Base-by-base conservation (phyloP, 192 early-diverging fungal genomes). In the Backusella macrospora region DNA sequence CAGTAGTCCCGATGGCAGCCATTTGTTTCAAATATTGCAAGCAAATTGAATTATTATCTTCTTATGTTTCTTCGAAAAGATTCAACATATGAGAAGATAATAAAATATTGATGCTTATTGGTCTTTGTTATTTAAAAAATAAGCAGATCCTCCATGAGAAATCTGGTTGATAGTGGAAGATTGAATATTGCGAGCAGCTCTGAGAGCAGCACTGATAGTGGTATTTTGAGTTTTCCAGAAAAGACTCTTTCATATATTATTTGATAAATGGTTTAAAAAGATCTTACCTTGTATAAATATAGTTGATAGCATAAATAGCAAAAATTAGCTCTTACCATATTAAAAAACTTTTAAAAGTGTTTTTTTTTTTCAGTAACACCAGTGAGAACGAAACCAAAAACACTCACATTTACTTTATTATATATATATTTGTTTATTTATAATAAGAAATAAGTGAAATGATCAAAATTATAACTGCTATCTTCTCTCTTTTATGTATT, bases 11-110 rank as follows among this genome's bases (percentile, higher is more conserved):
- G 72, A 97, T 94, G 55, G 88, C 84, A 18, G 92, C 90, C 91
- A 96, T 95, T 74, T 95, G 93, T 84, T 92, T 83, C 78, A 98
- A 85, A 88, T 98, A 98, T 86, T 93, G 88, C 77, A 90, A 83
- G 80, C 93, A 96, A 69, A 83, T 94, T 68, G 85, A 86, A 71
- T 96, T 96, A 90, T 98, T 98, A 80, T 96, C 92, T 76, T 94
- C 92, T 88, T 96, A 95, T 82, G 90, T 82, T 70, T 96, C 95
- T 76, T 96, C 96, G n/a, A 92, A 94, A 62, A 98, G 90, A 88
- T 98, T 95, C 68, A 98, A 89, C 96, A 98, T 98, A 88, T 98
- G 96, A 74, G 95, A 96, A 23, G 93, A 95, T 90, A 96, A 98
- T 75, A 98, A 91, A 64, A 83, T 74, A 98, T 92, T 48, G 94